Percentiles rank a stretch among this genome's conserved stretches.
phyloP scores from a whole-genome alignment of 805 yeast species.

The Aciculoconidium aculeatum region DNA sequence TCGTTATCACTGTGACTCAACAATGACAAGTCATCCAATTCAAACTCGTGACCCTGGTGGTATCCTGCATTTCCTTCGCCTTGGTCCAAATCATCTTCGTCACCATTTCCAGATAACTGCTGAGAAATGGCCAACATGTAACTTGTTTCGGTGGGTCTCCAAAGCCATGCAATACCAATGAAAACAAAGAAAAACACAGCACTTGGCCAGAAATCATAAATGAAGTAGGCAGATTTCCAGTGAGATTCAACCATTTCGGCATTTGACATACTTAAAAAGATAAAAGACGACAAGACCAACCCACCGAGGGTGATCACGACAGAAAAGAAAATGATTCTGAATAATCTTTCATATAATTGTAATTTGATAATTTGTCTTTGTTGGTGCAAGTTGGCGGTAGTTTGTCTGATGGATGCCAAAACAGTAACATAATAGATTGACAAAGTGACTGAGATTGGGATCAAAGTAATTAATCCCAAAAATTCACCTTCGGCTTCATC shows the following conservation, averaged over 20 bases:
- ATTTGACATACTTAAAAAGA: slow-evolving; percentile 67
- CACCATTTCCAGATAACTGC: slow-evolving; percentile 55
- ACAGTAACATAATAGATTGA: slow-evolving; percentile 70
- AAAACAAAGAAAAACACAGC: slow-evolving; percentile 81
- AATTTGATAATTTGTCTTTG: slow-evolving; percentile 92
- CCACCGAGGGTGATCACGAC: slow-evolving; percentile 67
- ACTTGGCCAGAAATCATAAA: slow-evolving; percentile 93
- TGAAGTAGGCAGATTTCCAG: slow-evolving; percentile 89
- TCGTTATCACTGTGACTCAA: slow-evolving; percentile 44
- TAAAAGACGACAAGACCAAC: slow-evolving; percentile 60
- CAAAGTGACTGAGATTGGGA: slow-evolving; percentile 70
- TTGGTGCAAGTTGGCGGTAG: slow-evolving; percentile 66
- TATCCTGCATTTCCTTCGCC: slow-evolving; percentile 28
- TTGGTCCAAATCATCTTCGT: slow-evolving; percentile 57
- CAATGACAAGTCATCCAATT: slow-evolving; percentile 52
- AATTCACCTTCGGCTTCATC: slow-evolving; percentile 42
- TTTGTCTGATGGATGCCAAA: slow-evolving; percentile 64
- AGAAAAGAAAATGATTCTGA: slow-evolving; percentile 69
- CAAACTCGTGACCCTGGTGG: slow-evolving; percentile 44
- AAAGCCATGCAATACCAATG: slow-evolving; percentile 76
- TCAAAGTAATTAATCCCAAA: slow-evolving; percentile 50
- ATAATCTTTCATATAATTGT: slow-evolving; percentile 74
- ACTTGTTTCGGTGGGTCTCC: slow-evolving; percentile 98
- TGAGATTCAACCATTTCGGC: slow-evolving; percentile 75
- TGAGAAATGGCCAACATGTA: slow-evolving; percentile 92